Evolutionary conservation across 1,139 yeast genomes (phyloP).

Genomic region (Casaregolazyma lundiana): DNA sequence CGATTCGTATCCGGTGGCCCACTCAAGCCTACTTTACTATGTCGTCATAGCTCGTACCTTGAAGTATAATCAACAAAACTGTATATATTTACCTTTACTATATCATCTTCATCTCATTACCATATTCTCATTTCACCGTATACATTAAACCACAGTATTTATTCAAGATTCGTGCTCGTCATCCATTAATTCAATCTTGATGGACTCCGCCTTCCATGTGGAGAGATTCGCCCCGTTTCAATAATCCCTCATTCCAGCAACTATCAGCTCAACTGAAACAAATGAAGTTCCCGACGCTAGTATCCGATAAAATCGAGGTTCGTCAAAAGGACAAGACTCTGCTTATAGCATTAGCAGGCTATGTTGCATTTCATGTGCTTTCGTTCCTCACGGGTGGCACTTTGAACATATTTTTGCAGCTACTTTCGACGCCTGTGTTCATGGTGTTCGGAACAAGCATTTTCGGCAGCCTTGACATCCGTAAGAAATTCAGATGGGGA

Average conservation of each 20-base stretch:
- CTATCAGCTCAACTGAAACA: background rate
- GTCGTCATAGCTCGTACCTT: too few species aligned
- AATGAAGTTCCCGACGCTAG: background rate
- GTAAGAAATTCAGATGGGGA: background rate
- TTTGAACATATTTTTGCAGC: background rate
- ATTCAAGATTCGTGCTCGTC: too few species aligned
- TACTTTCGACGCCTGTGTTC: background rate
- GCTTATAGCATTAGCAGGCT: background rate
- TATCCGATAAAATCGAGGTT: background rate
- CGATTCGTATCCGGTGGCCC: too few species aligned
- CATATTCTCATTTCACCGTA: too few species aligned
- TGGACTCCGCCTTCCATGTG: background rate
- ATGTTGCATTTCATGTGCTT: background rate
- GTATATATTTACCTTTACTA: too few species aligned
- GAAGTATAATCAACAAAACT: too few species aligned
- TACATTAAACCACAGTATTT: too few species aligned
- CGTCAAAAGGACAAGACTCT: background rate
- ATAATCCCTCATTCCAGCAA: background rate
- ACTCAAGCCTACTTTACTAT: too few species aligned
- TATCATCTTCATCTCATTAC: too few species aligned
- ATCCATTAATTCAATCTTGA: too few species aligned
- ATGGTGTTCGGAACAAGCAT: background rate
- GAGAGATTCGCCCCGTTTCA: background rate
- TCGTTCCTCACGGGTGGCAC: background rate
- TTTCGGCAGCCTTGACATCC: background rate